Evolutionary conservation across 2,329 filamentous ascomycete species (phyloP).

Genomic region (Sarocladium strictum): DNA sequence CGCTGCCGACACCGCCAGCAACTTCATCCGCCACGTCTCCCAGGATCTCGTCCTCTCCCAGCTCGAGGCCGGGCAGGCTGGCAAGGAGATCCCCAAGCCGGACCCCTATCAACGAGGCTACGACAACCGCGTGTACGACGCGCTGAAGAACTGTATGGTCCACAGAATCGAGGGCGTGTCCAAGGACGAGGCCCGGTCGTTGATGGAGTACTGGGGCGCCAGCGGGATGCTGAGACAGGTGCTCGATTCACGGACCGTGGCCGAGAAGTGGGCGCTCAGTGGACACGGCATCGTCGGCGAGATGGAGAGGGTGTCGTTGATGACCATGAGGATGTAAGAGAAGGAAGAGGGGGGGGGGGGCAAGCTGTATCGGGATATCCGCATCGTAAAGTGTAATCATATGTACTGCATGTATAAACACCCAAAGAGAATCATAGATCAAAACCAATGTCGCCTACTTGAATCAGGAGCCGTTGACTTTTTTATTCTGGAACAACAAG

Average conservation of each 20-base stretch:
- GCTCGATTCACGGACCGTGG: constrained; percentile 65
- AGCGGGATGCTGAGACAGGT: constrained; percentile 71
- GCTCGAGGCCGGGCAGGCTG: constrained; percentile 38
- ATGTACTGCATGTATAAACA: constrained; percentile 9
- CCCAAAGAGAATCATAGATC: background rate
- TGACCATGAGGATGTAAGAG: constrained; percentile 39
- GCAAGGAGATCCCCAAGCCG: constrained; percentile 30
- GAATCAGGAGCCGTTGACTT: background rate
- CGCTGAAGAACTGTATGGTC: constrained; percentile 43
- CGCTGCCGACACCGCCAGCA: constrained; percentile 67
- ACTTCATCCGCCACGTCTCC: constrained; percentile 57
- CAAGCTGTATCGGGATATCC: background rate
- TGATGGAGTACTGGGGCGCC: constrained; percentile 91
- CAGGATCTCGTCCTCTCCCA: constrained; percentile 63
- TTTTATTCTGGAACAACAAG: background rate
- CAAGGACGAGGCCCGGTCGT: constrained; percentile 66
- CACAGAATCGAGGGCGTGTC: constrained; percentile 61
- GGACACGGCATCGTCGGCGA: constrained; percentile 80
- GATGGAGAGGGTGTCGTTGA: constrained; percentile 63
- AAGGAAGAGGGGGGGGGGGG: background rate
- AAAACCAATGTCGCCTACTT: background rate
- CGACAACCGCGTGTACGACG: constrained; percentile 50
- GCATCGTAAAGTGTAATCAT: background rate
- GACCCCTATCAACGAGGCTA: constrained; percentile 52
- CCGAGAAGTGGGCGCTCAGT: constrained; percentile 77